Base-by-base conservation (phyloP, 768 basidiomycete species). In the Suillus occidentalis region DNA sequence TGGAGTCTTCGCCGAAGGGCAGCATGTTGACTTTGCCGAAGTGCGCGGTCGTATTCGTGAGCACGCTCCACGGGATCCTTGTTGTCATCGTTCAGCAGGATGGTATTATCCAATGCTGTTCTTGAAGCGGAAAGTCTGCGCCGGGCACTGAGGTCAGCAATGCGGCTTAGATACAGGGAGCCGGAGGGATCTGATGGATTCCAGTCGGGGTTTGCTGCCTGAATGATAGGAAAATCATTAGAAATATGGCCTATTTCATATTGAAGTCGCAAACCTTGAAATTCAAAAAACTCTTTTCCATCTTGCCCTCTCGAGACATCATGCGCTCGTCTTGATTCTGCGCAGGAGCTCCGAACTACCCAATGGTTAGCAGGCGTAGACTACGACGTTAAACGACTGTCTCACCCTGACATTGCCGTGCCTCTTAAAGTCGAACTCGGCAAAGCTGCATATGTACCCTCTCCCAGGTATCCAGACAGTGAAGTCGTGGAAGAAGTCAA, bases 401-500 rank as follows among this genome's bases (percentile, higher is more conserved):
- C 84, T 60, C 62, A 91, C 91, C 83, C 92, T 95, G 74, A 94
- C 84, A 74, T 96, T 96, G 0, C 95, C 95, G 67, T 97, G 95
- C 63, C 95, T 80, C 79, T 95, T 89, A 75, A 99, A 99, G 75
- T 99, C 96, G 74, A 99, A 99, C 65, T 97, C 96, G 4, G 97
- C 97, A 76, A 99, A 99, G 63, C 93, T 95, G 73, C 97, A 99
- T 22, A 99, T 92, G 71, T 97, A 97, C 6, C 97, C 97, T 2
- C 97, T 84, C 0, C 96, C 94, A 65, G 98, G 96, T 25, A 99
- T 91, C 75, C 99, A 97, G 1, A 99, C 91, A 0, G 95, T 91
- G 73, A 98, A 99, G 76, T 99, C 97, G 39, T 97, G 88, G 85
- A 99, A 99, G 74, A 99, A 99, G 74, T 99, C 97, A 66, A 99